phyloP scores from a whole-genome alignment of 306 rosid species.

The Benincasa hispida region DNA sequence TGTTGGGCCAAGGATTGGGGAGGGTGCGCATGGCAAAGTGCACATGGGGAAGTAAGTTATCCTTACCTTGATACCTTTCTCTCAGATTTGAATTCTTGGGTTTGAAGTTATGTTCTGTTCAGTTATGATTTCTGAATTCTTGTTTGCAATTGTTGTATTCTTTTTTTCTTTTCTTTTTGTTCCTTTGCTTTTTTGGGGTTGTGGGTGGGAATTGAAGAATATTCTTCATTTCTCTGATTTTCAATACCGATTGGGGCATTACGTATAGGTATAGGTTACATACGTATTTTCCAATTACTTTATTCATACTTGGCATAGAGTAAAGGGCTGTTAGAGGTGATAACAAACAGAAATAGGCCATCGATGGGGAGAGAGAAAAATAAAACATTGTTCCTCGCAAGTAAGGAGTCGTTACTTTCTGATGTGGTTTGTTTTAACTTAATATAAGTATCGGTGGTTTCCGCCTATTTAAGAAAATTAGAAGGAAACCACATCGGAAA shows the following conservation, averaged over 20 bases:
- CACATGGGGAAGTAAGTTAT: slow-evolving; percentile 66
- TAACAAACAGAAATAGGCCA: not conserved
- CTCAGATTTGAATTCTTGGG: not conserved
- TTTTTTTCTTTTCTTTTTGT: not conserved
- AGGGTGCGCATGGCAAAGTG: slow-evolving; percentile 69
- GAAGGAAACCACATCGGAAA: not conserved
- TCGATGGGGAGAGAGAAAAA: not conserved
- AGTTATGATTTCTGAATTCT: not conserved
- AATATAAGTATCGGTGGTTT: not conserved
- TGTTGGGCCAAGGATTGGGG: slow-evolving; percentile 65
- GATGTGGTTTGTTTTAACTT: not conserved
- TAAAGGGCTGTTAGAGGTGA: not conserved
- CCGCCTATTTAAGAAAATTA: not conserved
- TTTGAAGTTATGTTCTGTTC: not conserved
- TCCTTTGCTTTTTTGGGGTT: not conserved
- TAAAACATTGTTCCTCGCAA: not conserved
- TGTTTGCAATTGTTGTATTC: not conserved
- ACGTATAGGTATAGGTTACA: not conserved
- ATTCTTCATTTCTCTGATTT: not conserved
- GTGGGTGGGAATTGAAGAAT: not conserved
- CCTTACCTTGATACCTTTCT: not conserved
- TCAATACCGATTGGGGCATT: not conserved
- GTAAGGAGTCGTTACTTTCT: not conserved
- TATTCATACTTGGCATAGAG: not conserved
- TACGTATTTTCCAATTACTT: not conserved